Base-by-base conservation (phyloP, 306 rosid species). In the Herpetospermum pedunculosum region DNA sequence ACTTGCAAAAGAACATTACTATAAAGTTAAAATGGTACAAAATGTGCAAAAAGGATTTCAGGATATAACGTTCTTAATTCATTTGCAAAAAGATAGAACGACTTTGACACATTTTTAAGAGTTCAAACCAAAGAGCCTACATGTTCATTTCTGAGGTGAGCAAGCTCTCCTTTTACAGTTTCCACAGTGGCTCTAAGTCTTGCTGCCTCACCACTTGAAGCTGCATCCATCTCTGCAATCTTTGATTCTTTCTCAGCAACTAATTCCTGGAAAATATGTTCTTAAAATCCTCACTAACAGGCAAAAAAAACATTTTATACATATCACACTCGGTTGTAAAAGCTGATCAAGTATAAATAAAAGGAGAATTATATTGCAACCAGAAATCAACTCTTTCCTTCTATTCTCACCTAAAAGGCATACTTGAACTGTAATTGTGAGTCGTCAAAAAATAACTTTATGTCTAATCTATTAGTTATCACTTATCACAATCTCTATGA, bases 191-290 rank as follows among this genome's bases (percentile, higher is more conserved):
- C 99, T 84, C 89, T 89, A 82, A 88, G 89, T 53, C 99, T 90
- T 65, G 82, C 99, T 16, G 96, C 89, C 84, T 91, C 96, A 80
- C 99, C 99, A 74, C 90, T 83, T 48, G 96, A 91, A 69, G 97
- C 92, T 72, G 97, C 99, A 81, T 95, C 99, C 92, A 89, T 87
- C 88, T 95, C 97, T 77, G 96, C 97, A 77, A 95, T 92, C 90
- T 83, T 89, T 43, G 93, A 88, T 77, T 95, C 99, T 86, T 86
- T 91, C 83, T 87, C 97, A 35, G 92, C 99, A 82, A 88, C 83
- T 76, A 91, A 83, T 81, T 85, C 88, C 99, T 95, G 92, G 76
- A 53, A 72, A 82, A 59, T 75, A 75, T 67, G 70, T 77, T 76
- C 69, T 70, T 44, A 74, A 63, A 48, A 78, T 52, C 75, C 67